A percentile compares a stretch with the other conserved stretches of the same genome.
phyloP scores from a whole-genome alignment of 306 rosid species.

The Hippophae rhamnoides region DNA sequence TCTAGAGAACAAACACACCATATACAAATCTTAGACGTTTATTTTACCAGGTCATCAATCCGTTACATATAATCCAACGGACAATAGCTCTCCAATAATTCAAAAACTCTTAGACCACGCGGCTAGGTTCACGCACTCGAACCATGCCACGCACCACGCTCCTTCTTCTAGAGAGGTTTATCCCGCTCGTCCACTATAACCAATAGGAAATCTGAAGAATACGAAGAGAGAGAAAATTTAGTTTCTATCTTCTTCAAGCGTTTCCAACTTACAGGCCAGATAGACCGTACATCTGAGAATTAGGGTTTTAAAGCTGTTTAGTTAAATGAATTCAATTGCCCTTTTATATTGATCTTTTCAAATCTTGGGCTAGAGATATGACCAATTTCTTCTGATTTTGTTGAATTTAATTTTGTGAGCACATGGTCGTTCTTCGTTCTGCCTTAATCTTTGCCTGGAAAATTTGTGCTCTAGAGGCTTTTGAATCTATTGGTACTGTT shows the following conservation, averaged over 20 bases:
- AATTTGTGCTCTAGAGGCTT: neutral
- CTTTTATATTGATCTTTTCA: neutral
- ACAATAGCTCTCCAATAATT: slow-evolving; percentile 5
- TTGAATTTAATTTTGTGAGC: neutral
- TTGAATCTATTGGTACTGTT: slow-evolving; percentile 4
- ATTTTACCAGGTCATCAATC: slow-evolving; percentile 50
- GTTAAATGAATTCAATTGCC: slow-evolving; percentile 6
- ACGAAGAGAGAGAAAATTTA: slow-evolving; percentile 9
- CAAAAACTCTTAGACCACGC: slow-evolving; percentile 6
- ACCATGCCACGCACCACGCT: slow-evolving; percentile 42
- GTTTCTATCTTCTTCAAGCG: slow-evolving; percentile 11
- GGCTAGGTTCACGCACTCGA: slow-evolving; percentile 25
- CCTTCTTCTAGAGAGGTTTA: slow-evolving; percentile 44
- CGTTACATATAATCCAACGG: slow-evolving; percentile 34
- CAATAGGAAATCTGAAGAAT: slow-evolving; percentile 26
- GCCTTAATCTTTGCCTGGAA: neutral
- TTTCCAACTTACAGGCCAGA: slow-evolving; percentile 21
- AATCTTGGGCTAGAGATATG: slow-evolving; percentile 9
- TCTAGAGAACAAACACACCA: slow-evolving; percentile 75
- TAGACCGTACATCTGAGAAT: slow-evolving; percentile 18
- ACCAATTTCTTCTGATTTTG: neutral
- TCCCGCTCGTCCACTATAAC: slow-evolving; percentile 31
- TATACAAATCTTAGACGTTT: slow-evolving; percentile 38
- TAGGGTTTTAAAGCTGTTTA: slow-evolving; percentile 32
- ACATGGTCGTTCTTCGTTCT: neutral